Percentiles rank a stretch among this genome's conserved stretches.
Evolutionary conservation across 495 filamentous ascomycete species (phyloP).

Genomic region (Penicillium maclennaniae): DNA sequence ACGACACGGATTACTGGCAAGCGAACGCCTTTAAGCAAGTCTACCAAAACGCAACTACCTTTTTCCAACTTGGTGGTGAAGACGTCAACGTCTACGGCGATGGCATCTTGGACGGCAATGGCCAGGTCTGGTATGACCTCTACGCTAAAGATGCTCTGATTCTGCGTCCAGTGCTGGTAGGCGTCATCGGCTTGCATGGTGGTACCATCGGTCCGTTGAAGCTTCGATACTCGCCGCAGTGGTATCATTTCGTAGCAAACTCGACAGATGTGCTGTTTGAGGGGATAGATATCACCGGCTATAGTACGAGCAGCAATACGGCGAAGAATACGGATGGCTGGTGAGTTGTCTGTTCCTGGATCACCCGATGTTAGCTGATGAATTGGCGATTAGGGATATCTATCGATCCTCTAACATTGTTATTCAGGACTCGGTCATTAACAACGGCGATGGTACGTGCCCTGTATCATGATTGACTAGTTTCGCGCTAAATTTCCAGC

Average conservation of each 20-base stretch:
- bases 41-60: slow-evolving; percentile 64
- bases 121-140: slow-evolving; percentile 67
- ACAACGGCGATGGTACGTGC: slow-evolving; percentile 60
- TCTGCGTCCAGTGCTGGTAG: slow-evolving; percentile 57
- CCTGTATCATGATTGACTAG: background rate
- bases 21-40: slow-evolving; percentile 53
- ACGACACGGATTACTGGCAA: slow-evolving; percentile 67
- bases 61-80: slow-evolving; percentile 65
- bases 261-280: slow-evolving; percentile 62
- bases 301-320: slow-evolving; percentile 45
- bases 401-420: slow-evolving; percentile 60
- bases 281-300: slow-evolving; percentile 59
- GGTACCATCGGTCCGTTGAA: slow-evolving; percentile 59
- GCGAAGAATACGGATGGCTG: slow-evolving; percentile 70
- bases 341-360: slow-evolving; percentile 25
- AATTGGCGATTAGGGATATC: slow-evolving; percentile 43
- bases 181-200: slow-evolving; percentile 59
- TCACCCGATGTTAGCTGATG: background rate
- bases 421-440: slow-evolving; percentile 64
- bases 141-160: slow-evolving; percentile 52
- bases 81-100: slow-evolving; percentile 67
- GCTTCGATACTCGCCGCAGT: slow-evolving; percentile 61
- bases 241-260: slow-evolving; percentile 67
- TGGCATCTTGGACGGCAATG: slow-evolving; percentile 61
- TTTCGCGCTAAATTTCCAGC: slow-evolving; percentile 5